Evolutionary conservation across 176 grass and related monocot species (phyloP), one percentile per base, ranked within the genome.

Genomic region (Juncus inflexus): DNA sequence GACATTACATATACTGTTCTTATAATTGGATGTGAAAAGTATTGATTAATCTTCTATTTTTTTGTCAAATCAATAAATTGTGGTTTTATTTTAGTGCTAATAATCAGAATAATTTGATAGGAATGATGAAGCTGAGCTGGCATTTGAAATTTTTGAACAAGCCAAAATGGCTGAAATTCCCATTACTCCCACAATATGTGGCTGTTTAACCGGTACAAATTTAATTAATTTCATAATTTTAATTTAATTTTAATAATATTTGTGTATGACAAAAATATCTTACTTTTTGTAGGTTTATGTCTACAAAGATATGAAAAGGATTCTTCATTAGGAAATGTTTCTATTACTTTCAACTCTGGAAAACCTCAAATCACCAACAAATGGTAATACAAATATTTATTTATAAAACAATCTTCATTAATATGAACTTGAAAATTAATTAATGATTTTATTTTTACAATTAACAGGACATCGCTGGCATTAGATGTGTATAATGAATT

Each of bases 1-100:
- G 76, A 81, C 53, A 96, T 96, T 81, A 96, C 92, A 65, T 96
- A 91, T 77, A 87, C 84, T 8, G 84, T 96, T 35, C 81, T 96
- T 69, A 83, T 86, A 74, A 85, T 91, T 62, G 84, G 79, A 74
- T 96, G 92, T 51, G 87, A 96, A 91, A 96, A 79, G 92, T 96
- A 88, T 78, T 68, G 37, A 35, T 55, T 70, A 69, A 36, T 47
- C 52, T 41, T 76, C 12, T 42, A 61, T 15, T 14, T 56, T 28
- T 28, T 1, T 77, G 63, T 75, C 37, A 61, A 74, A 70, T 6
- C 12, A 12, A n/a, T 16, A 70, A 58, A 35, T 65, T 81, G 43
- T 79, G 63, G 12, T 76, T 47, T 49, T 76, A 38, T 68, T 71
- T 52, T 61, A 35, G 64, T 73, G 62, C 78, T 77, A 71, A 28